phyloP scores from a whole-genome alignment of 257 asterid species.

The Oldenlandia corymbosa region DNA sequence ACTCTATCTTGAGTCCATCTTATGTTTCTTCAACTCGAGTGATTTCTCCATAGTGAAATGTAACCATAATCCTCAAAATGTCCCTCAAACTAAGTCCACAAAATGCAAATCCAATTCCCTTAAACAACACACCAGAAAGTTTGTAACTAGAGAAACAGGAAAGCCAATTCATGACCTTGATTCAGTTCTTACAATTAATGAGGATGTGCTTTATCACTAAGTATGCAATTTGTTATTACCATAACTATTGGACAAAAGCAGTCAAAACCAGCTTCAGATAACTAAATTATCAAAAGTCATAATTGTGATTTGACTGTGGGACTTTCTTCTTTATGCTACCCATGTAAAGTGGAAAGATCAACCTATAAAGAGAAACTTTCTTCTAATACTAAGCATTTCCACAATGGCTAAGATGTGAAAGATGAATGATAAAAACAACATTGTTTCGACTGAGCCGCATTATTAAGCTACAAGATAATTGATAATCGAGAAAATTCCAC shows the following conservation, averaged over 20 bases:
- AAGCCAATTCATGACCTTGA: not conserved
- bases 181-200: not conserved
- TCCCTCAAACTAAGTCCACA: not conserved
- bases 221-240: not conserved
- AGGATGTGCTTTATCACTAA: not conserved
- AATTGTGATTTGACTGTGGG: not conserved
- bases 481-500: not conserved
- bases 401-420: not conserved
- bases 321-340: not conserved
- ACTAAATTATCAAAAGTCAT: not conserved
- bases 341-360: not conserved
- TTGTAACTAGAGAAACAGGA: too few species aligned
- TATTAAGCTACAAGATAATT: not conserved
- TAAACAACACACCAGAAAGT: not conserved
- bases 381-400: not conserved
- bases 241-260: not conserved
- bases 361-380: not conserved
- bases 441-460: not conserved
- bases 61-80: not conserved
- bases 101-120: not conserved
- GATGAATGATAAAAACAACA: not conserved
- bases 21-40: not conserved
- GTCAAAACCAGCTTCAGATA: not conserved
- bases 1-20: too few species aligned
- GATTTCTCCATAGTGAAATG: not conserved